Percentiles rank a stretch among this genome's conserved stretches.
phyloP scores from a whole-genome alignment of 441 rosid species.

The Adansonia rubrostipa region DNA sequence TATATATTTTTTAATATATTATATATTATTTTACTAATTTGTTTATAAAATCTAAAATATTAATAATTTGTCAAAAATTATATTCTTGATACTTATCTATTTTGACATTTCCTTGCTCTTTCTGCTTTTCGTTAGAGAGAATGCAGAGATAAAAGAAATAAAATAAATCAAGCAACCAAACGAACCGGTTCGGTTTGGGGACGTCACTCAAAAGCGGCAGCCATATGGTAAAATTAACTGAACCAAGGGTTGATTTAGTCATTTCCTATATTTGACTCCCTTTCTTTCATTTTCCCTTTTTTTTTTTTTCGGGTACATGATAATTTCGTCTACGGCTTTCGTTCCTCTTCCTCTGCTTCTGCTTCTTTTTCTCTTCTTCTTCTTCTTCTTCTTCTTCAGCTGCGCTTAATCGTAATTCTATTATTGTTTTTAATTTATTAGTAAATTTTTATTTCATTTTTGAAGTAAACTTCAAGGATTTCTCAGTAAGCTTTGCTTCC shows the following conservation, averaged over 20 bases:
- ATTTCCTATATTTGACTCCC: background rate
- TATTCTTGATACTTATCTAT: too few species aligned
- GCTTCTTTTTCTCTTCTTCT: background rate
- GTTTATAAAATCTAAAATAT: too few species aligned
- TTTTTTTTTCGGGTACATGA: background rate
- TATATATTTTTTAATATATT: too few species aligned
- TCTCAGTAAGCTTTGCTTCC: conserved; percentile 1
- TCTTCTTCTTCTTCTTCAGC: background rate
- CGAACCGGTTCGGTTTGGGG: background rate
- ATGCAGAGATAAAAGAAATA: background rate
- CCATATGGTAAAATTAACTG: background rate
- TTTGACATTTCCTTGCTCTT: too few species aligned
- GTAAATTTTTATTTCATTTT: background rate
- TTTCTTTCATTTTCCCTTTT: background rate
- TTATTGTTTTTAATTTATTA: background rate
- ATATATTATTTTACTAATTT: too few species aligned
- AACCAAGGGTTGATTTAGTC: background rate
- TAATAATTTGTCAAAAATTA: too few species aligned
- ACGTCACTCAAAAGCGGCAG: background rate
- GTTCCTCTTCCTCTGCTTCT: background rate
- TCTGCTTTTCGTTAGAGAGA: too few species aligned
- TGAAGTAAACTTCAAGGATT: conserved; percentile 7
- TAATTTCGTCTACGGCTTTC: background rate
- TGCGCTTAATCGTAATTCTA: background rate
- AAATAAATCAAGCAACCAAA: background rate